These are phyloP conservation scores for Stemphylium vesicarium DNA, from an alignment of 2,329 filamentous ascomycete species.

Conservation along the genomic window DNA sequence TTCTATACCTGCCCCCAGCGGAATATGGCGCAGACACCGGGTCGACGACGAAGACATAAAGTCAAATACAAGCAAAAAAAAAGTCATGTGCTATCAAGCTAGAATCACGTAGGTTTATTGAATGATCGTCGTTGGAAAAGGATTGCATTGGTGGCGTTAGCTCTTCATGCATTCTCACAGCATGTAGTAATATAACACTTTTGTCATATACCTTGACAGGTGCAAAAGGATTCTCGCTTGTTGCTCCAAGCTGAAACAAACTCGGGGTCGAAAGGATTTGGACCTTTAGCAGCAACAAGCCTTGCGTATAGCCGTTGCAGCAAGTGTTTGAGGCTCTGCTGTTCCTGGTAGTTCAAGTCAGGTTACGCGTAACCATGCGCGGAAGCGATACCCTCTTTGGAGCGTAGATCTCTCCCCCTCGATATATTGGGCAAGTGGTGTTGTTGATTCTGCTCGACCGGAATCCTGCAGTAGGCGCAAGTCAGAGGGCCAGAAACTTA, in stretches of 20 bases:
- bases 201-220: constrained; percentile 22
- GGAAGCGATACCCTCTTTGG: constrained; percentile 9
- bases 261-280: constrained; percentile 7
- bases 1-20: too few species aligned
- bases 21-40: background rate
- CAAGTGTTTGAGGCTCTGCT: constrained; percentile 22
- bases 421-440: constrained; percentile 1
- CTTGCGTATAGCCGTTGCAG: constrained; percentile 16
- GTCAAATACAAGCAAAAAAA: background rate
- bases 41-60: too few species aligned
- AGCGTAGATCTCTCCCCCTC: background rate
- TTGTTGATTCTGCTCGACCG: background rate
- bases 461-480: background rate
- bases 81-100: constrained; percentile 1
- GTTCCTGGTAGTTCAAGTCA: constrained; percentile 4
- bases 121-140: background rate
- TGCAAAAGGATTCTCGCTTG: background rate
- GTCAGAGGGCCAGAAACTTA: background rate
- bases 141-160: constrained; percentile 11
- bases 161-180: constrained; percentile 23
- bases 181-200: constrained; percentile 5
- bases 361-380: constrained; percentile 1
- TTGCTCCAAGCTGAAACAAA: constrained; percentile 23
- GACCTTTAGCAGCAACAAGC: constrained; percentile 11
- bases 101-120: background rate